phyloP scores from a whole-genome alignment of 345 rosid genomes.

The Lenwebbia sp. region DNA sequence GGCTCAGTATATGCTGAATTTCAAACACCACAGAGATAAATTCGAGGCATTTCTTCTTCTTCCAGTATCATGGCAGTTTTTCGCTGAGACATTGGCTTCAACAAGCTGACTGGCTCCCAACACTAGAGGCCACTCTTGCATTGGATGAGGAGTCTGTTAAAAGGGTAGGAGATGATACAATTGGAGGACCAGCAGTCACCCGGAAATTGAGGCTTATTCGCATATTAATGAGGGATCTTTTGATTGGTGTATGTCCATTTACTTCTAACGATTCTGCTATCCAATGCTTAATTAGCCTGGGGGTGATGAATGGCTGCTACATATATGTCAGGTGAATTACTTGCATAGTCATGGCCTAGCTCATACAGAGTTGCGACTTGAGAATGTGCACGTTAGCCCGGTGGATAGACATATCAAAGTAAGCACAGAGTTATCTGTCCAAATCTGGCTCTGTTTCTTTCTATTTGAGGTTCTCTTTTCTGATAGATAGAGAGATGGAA shows the following conservation, averaged over 20 bases:
- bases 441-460: not conserved
- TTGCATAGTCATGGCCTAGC: constrained; percentile 98
- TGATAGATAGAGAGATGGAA: not conserved
- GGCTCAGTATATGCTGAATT: not conserved
- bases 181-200: constrained; percentile 96
- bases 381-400: constrained; percentile 92
- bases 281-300: not conserved
- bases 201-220: constrained; percentile 75
- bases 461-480: not conserved
- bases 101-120: constrained; percentile 94
- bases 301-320: constrained; percentile 3
- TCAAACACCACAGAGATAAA: not conserved
- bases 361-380: constrained; percentile 91
- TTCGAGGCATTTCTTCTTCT: not conserved
- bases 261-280: not conserved
- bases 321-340: constrained; percentile 68
- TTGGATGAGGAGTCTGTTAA: constrained; percentile 84
- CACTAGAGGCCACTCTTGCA: constrained; percentile 87
- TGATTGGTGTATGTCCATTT: constrained; percentile 70
- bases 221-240: constrained; percentile 76
- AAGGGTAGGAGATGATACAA: constrained; percentile 84
- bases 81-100: constrained; percentile 95
- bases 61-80: constrained; percentile 87
- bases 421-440: constrained; percentile 5
- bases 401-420: constrained; percentile 95